A percentile compares a stretch with the other conserved stretches of the same genome.
Evolutionary conservation across 2,329 filamentous ascomycete species (phyloP).

Genomic region (Claviceps purpurea): DNA sequence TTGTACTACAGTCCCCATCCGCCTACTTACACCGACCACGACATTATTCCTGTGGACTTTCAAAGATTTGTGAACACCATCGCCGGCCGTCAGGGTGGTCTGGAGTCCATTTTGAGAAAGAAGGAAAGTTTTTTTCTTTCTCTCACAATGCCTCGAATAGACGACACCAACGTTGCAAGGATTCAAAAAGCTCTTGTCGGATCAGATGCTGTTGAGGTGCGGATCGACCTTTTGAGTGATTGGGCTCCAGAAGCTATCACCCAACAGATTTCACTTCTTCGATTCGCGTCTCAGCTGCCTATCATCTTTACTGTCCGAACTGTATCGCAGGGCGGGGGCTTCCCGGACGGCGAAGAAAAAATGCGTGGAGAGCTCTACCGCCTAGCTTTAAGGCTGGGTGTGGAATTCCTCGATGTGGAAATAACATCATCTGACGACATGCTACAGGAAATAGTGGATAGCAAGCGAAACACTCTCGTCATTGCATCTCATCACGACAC

Average conservation of each 20-base stretch:
- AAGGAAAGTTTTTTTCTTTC: constrained; percentile 86
- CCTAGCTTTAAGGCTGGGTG: constrained; percentile 66
- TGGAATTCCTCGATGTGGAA: constrained; percentile 89
- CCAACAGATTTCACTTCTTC: constrained; percentile 67
- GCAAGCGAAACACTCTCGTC: constrained; percentile 62
- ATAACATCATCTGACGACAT: constrained; percentile 72
- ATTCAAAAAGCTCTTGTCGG: constrained; percentile 67
- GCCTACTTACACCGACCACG: constrained; percentile 13
- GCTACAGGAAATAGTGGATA: constrained; percentile 52
- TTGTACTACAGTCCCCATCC: constrained; percentile 74
- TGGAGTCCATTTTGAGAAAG: constrained; percentile 29
- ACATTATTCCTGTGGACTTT: constrained; percentile 22
- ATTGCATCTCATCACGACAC: constrained; percentile 96
- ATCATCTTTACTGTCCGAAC: constrained; percentile 90
- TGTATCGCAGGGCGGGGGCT: constrained; percentile 71
- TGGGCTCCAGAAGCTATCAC: constrained; percentile 63
- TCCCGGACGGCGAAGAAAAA: constrained; percentile 63
- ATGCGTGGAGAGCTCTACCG: constrained; percentile 63
- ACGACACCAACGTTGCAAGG: constrained; percentile 40
- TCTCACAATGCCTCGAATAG: constrained; percentile 67
- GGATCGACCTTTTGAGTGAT: constrained; percentile 81
- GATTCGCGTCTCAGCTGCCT: constrained; percentile 58
- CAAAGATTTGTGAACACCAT: constrained; percentile 26
- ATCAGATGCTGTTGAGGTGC: constrained; percentile 82
- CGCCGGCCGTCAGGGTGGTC: constrained; percentile 32